Conservation (phyloP, 768 basidiomycete species). For the Mycena latifolia region DNA sequence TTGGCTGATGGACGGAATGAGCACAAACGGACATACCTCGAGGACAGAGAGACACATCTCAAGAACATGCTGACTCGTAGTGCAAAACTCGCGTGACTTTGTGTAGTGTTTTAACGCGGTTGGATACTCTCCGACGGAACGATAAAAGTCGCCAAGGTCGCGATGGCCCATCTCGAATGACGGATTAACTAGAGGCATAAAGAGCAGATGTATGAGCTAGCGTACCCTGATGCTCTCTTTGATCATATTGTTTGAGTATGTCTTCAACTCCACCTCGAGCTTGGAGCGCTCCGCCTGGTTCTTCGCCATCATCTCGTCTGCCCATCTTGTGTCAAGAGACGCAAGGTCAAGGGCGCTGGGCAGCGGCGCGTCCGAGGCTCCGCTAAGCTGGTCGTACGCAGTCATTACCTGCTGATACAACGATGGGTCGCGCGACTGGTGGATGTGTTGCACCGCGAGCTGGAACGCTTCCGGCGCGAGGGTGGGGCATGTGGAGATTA, state of each 20-base stretch:
- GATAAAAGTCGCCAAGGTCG: conserved; percentile 87
- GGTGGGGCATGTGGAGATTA: conserved; percentile 72
- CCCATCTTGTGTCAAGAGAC: conserved; percentile 76
- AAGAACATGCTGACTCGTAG: conserved; percentile 91
- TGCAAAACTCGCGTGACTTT: conserved; percentile 94
- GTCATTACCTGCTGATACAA: conserved; percentile 64
- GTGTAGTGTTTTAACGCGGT: conserved; percentile 85
- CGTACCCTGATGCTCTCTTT: conserved; percentile 95
- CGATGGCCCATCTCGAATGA: conserved; percentile 84
- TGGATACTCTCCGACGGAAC: conserved; percentile 77
- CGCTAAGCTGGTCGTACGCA: conserved; percentile 66
- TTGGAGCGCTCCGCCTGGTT: conserved; percentile 84
- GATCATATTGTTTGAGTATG: conserved; percentile 96
- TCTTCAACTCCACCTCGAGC: conserved; percentile 94
- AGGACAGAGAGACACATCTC: conserved; percentile 91
- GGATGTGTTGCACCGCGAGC: conserved; percentile 73
- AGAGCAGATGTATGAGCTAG: not conserved
- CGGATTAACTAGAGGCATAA: not conserved
- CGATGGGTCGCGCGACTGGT: conserved; percentile 76
- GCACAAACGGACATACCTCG: conserved; percentile 61
- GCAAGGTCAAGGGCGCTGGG: conserved; percentile 63
- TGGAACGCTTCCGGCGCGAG: conserved; percentile 81
- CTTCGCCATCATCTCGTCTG: conserved; percentile 73
- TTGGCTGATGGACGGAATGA: conserved; percentile 2
- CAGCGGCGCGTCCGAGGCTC: conserved; percentile 48